Percentiles rank a stretch among this genome's conserved stretches.
These are phyloP conservation scores for Pichia manshurica DNA, from an alignment of 805 yeast species.

Conservation along the genomic window DNA sequence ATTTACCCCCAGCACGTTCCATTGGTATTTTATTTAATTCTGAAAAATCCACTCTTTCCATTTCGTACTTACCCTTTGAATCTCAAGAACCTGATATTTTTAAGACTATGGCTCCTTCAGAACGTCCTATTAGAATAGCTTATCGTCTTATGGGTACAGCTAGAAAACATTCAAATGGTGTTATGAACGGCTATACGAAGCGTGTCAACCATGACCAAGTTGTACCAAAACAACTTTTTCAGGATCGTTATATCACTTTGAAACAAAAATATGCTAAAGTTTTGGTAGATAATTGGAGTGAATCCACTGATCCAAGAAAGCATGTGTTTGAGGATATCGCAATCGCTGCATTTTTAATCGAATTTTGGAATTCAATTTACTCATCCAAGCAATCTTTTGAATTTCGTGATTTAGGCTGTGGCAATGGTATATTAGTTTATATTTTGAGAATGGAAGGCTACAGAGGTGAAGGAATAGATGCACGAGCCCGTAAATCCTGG, in stretches of 20 bases:
- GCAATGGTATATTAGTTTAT: constrained; percentile 82
- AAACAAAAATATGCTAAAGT: constrained; percentile 76
- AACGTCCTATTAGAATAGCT: constrained; percentile 77
- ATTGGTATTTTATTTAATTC: constrained; percentile 57
- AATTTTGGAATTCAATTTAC: constrained; percentile 62
- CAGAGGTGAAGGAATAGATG: constrained; percentile 81
- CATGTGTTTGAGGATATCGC: constrained; percentile 96
- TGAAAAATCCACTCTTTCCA: constrained; percentile 46
- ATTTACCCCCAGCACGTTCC: constrained; percentile 78
- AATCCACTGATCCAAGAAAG: constrained; percentile 88
- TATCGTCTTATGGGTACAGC: constrained; percentile 74
- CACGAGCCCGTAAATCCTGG: constrained; percentile 88
- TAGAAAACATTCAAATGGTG: constrained; percentile 77
- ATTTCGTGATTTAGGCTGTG: constrained; percentile 91
- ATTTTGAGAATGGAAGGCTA: constrained; percentile 75
- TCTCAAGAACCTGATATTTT: constrained; percentile 25
- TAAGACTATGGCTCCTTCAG: constrained; percentile 36
- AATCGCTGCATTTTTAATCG: constrained; percentile 89
- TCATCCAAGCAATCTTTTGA: constrained; percentile 42
- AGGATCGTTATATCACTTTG: constrained; percentile 69
- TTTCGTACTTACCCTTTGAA: constrained; percentile 68
- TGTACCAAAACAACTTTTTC: constrained; percentile 77
- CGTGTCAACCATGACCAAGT: constrained; percentile 85
- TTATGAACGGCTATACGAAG: constrained; percentile 76
- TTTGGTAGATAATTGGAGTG: constrained; percentile 82